phyloP scores from a whole-genome alignment of 2,329 filamentous ascomycete species.

The Venturia asperata region DNA sequence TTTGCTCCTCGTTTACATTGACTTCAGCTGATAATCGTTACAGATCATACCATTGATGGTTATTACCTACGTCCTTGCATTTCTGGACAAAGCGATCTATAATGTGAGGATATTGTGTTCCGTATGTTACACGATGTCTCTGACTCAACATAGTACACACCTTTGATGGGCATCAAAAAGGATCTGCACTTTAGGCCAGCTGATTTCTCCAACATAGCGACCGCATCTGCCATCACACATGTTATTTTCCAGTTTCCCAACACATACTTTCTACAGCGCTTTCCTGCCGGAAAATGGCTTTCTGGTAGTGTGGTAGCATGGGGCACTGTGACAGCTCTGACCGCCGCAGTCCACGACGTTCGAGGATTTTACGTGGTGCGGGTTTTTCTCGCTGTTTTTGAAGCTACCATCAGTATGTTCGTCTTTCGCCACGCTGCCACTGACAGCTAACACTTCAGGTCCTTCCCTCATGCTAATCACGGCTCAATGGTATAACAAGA shows the following conservation, averaged over 20 bases:
- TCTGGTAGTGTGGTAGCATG: constrained; percentile 33
- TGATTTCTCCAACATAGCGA: constrained; percentile 28
- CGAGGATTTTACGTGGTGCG: constrained; percentile 43
- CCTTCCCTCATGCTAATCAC: constrained; percentile 51
- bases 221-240: constrained; percentile 20
- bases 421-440: background rate
- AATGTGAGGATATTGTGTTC: constrained; percentile 22
- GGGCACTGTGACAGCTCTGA: constrained; percentile 43
- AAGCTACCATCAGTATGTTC: constrained; percentile 34
- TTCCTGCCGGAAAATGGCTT: constrained; percentile 16
- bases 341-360: constrained; percentile 45
- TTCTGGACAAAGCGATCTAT: constrained; percentile 34
- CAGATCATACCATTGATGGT: constrained; percentile 33
- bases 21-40: background rate
- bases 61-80: constrained; percentile 35
- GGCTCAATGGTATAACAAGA: constrained; percentile 48
- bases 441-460: constrained; percentile 32
- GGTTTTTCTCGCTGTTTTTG: constrained; percentile 47
- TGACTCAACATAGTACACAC: constrained; percentile 8
- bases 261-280: constrained; percentile 12
- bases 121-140: constrained; percentile 21
- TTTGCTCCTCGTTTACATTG: background rate
- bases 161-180: constrained; percentile 35
- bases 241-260: constrained; percentile 10
- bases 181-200: constrained; percentile 30